Base-by-base conservation (phyloP, 208 protist species). In the Trypanosomatidae sp. region DNA sequence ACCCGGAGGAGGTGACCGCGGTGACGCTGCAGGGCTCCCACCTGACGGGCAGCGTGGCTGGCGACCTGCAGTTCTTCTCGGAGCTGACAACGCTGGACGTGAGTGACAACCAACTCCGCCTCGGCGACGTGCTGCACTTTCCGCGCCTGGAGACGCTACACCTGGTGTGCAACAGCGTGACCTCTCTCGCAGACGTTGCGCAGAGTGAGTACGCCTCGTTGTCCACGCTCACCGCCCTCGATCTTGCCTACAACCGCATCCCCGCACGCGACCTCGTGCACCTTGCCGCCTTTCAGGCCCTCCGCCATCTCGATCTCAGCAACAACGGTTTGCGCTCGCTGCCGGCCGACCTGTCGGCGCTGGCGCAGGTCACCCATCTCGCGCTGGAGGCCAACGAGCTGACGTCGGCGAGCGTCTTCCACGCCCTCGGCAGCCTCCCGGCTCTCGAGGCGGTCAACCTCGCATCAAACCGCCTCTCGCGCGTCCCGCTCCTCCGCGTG, bases 171-270 rank as follows among this genome's bases (percentile, higher is more conserved):
- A 97, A 97, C 75, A 70, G 69, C 13, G 85, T 97, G 36, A 9
- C 22, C 19, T 92, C 90, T 3, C 79, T 97, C 6, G 67, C 28
- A 15, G 73, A 78, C n/a, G 69, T 77, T 22, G 6, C 6, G 83
- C 83, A 43, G 58, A 87, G 15, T 9, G 50, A 50, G n/a, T 73
- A 50, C 64, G 53, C 46, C 66, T 85, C 65, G 13, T 59, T 69
- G 70, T 70, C 50, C 69, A 87, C 71, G 41, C 44, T 79, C 17
- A 65, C 66, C 56, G 84, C 91, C 12, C 85, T 97, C 43, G 93
- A 97, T 73, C 78, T 97, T 44, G 93, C 93, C 22, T 97, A 93
- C 82, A 97, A 97, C 72, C 58, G 39, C 25, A 85, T 97, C 53
- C 88, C 88, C 10, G 46, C 88, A 30, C 12, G n/a, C 8, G 80